A percentile compares a stretch with the other conserved stretches of the same genome.
Evolutionary conservation across 148 eudicot species (phyloP).

Genomic region (Hydrangea macrophylla): DNA sequence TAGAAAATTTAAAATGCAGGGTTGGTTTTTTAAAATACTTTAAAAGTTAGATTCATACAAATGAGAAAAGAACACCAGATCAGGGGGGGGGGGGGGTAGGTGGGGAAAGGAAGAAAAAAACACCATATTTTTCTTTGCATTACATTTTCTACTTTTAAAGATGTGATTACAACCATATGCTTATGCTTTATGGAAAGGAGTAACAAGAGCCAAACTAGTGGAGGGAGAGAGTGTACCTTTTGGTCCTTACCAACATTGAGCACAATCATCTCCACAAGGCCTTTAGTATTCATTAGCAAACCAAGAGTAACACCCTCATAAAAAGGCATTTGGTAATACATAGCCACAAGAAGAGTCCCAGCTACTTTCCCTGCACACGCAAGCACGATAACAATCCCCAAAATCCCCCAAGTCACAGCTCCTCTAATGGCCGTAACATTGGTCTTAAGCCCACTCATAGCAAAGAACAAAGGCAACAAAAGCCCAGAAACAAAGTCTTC

Average conservation of each 20-base stretch:
- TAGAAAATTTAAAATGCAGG: too few species aligned
- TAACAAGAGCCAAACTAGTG: too few species aligned
- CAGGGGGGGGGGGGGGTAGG: too few species aligned
- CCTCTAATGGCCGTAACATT: constrained; percentile 10
- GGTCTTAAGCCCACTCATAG: constrained; percentile 8
- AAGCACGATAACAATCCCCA: background rate
- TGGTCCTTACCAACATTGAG: constrained; percentile 21
- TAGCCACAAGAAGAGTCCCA: constrained; percentile 12
- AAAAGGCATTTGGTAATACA: constrained; percentile 11
- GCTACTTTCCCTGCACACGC: constrained; percentile 15
- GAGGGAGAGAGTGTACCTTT: constrained; percentile 11
- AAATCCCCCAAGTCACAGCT: background rate
- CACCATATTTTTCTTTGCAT: too few species aligned
- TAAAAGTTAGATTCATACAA: too few species aligned
- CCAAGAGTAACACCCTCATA: constrained; percentile 17
- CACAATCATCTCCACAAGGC: constrained; percentile 7
- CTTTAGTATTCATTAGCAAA: constrained; percentile 19
- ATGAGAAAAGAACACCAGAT: too few species aligned
- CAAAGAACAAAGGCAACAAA: constrained; percentile 13
- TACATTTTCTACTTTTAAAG: too few species aligned
- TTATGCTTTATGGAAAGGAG: too few species aligned
- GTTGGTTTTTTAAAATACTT: too few species aligned
- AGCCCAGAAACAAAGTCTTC: constrained; percentile 18
- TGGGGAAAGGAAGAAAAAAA: too few species aligned
- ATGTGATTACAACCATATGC: too few species aligned